phyloP scores from a whole-genome alignment of 257 asterid species.

The Marsdenia floribunda region DNA sequence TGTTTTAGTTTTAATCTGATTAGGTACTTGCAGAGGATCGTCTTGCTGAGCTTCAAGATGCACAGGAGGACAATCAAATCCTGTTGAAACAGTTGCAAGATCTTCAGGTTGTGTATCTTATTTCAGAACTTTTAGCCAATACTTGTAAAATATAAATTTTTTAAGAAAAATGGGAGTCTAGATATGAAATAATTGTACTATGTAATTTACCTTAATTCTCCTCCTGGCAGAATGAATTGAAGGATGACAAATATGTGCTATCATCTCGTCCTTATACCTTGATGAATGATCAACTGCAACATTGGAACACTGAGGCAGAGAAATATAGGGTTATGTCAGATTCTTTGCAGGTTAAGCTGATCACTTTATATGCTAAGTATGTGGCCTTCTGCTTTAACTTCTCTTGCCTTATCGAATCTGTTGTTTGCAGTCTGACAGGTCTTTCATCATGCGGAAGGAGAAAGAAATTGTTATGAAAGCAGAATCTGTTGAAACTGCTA shows the following conservation, averaged over 20 bases:
- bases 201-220: slow-evolving; percentile 12
- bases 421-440: slow-evolving; percentile 75
- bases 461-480: slow-evolving; percentile 57
- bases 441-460: slow-evolving; percentile 68
- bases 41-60: slow-evolving; percentile 82
- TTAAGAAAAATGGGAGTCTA: neutral
- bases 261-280: slow-evolving; percentile 78
- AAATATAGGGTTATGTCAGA: slow-evolving; percentile 59
- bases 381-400: slow-evolving; percentile 4
- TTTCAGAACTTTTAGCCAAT: neutral
- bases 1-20: slow-evolving; percentile 24
- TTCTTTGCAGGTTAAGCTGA: slow-evolving; percentile 66
- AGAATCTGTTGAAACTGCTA: slow-evolving; percentile 67
- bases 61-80: slow-evolving; percentile 66
- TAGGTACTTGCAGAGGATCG: slow-evolving; percentile 87
- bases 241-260: slow-evolving; percentile 63
- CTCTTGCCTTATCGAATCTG: slow-evolving; percentile 20
- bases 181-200: neutral
- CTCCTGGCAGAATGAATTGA: slow-evolving; percentile 59
- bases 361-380: slow-evolving; percentile 4
- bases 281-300: slow-evolving; percentile 80
- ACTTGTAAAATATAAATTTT: neutral
- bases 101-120: slow-evolving; percentile 59
- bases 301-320: slow-evolving; percentile 87
- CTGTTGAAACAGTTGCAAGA: slow-evolving; percentile 87